Conservation (phyloP, 306 rosid genomes). For the Trifolium pratense region DNA sequence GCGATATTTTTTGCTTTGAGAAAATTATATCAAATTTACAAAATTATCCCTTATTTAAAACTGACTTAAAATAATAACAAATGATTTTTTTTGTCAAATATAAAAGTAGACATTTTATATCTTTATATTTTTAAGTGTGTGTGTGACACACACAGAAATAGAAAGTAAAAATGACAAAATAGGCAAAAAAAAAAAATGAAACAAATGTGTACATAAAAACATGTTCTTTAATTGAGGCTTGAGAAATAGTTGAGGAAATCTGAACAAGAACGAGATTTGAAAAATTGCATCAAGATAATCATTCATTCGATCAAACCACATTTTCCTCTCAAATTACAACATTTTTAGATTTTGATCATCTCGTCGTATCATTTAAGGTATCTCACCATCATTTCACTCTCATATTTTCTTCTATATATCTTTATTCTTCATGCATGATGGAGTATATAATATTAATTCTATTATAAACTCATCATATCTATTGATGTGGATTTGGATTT, state of each 20-base stretch:
- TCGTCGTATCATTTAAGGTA: conserved; percentile 10
- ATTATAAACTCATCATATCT: background rate
- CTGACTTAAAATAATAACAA: too few relatives aligned
- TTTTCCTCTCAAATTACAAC: background rate
- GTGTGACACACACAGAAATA: too few relatives aligned
- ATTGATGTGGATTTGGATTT: background rate
- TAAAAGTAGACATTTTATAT: too few relatives aligned
- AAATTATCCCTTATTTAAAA: too few relatives aligned
- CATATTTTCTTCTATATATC: background rate
- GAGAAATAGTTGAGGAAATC: background rate
- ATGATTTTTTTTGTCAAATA: too few relatives aligned
- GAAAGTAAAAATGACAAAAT: background rate
- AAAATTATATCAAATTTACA: too few relatives aligned
- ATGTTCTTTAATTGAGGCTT: background rate
- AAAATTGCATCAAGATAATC: background rate
- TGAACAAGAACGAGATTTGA: background rate
- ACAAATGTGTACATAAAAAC: background rate
- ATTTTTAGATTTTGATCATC: background rate
- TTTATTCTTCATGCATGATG: background rate
- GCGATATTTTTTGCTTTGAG: too few relatives aligned
- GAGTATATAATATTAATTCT: background rate
- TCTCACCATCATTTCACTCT: background rate
- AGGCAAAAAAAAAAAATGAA: background rate
- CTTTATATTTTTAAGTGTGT: too few relatives aligned
- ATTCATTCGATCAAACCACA: background rate